A percentile compares a stretch with the other conserved stretches of the same genome.
These are phyloP conservation scores for Aspergillus hortae DNA, from an alignment of 2,329 filamentous ascomycete genomes.

Conservation along the genomic window DNA sequence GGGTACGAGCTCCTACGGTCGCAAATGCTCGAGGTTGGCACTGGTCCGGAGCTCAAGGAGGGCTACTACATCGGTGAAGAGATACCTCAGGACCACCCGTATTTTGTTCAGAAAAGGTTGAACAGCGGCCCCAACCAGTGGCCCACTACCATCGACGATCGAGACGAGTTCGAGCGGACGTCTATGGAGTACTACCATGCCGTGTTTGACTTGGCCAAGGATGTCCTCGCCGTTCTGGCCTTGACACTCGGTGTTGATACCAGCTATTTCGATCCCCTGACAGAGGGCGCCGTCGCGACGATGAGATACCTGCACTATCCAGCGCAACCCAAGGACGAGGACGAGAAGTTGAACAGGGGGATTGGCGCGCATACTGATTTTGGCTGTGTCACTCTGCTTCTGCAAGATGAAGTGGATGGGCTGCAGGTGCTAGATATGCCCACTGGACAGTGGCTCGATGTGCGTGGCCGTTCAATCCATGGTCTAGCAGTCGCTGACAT, in stretches of 20 bases:
- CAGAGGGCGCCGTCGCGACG: conserved; percentile 35
- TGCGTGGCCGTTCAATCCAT: conserved; percentile 9
- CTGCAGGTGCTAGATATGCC: conserved; percentile 33
- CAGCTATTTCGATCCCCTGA: conserved; percentile 36
- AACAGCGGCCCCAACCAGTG: conserved; percentile 42
- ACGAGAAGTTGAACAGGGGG: conserved; percentile 35
- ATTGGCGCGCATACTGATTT: conserved; percentile 46
- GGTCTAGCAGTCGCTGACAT: not conserved
- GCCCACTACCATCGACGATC: conserved; percentile 23
- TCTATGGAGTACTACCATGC: conserved; percentile 41
- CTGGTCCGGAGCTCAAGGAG: conserved; percentile 43
- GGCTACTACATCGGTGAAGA: conserved; percentile 44
- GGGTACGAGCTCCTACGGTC: conserved; percentile 43
- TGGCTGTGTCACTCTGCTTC: conserved; percentile 38
- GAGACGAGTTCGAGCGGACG: conserved; percentile 34
- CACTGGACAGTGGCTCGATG: conserved; percentile 30
- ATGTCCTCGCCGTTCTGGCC: conserved; percentile 41
- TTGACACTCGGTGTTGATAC: conserved; percentile 38
- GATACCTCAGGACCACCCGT: conserved; percentile 35
- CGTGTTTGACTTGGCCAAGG: conserved; percentile 38
- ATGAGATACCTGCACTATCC: conserved; percentile 45
- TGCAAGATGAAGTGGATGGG: conserved; percentile 41
- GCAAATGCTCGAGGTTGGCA: conserved; percentile 42
- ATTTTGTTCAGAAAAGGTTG: conserved; percentile 36
- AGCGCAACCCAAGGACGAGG: conserved; percentile 34